Evolutionary conservation across 2,329 filamentous ascomycete species (phyloP).

Genomic region (Aspergillus unguis): DNA sequence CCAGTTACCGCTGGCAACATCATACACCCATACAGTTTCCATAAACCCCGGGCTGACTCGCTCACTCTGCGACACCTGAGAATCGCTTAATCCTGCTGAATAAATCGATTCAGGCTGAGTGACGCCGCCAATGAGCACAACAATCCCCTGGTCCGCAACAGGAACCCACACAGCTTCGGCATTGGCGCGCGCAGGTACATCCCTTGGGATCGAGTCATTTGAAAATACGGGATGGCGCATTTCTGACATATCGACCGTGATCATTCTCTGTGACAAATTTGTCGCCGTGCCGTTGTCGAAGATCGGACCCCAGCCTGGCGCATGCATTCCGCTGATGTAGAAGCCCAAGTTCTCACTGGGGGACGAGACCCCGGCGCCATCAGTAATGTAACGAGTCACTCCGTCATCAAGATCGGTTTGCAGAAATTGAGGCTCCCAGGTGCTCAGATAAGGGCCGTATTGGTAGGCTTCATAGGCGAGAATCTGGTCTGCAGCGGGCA

Average conservation of each 20-base stretch:
- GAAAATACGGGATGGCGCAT: slow-evolving; percentile 54
- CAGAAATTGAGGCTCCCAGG: slow-evolving; percentile 47
- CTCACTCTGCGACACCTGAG: slow-evolving; percentile 17
- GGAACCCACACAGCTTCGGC: slow-evolving; percentile 64
- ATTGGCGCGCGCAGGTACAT: slow-evolving; percentile 56
- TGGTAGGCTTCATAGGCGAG: slow-evolving; percentile 51
- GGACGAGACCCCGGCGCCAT: slow-evolving; percentile 61
- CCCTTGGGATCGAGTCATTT: slow-evolving; percentile 53
- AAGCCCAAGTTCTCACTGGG: slow-evolving; percentile 69
- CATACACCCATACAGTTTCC: slow-evolving; percentile 37
- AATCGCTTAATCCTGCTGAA: neutral
- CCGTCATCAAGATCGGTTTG: slow-evolving; percentile 40
- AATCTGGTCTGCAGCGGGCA: neutral
- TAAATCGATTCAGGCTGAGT: slow-evolving; percentile 24
- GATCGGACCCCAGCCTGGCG: slow-evolving; percentile 51
- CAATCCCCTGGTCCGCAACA: slow-evolving; percentile 34
- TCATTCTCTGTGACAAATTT: slow-evolving; percentile 53
- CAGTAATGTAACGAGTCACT: slow-evolving; percentile 61
- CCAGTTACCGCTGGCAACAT: slow-evolving; percentile 30
- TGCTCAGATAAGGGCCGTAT: slow-evolving; percentile 47
- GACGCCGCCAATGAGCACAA: slow-evolving; percentile 41
- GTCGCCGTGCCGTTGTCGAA: slow-evolving; percentile 32
- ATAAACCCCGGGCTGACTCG: slow-evolving; percentile 34
- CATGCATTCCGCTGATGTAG: slow-evolving; percentile 65
- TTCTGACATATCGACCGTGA: slow-evolving; percentile 58